Percentiles rank a stretch among this genome's conserved stretches.
These are phyloP conservation scores for Henckelia pumila DNA, from an alignment of 257 asterid genomes.

Conservation along the genomic window DNA sequence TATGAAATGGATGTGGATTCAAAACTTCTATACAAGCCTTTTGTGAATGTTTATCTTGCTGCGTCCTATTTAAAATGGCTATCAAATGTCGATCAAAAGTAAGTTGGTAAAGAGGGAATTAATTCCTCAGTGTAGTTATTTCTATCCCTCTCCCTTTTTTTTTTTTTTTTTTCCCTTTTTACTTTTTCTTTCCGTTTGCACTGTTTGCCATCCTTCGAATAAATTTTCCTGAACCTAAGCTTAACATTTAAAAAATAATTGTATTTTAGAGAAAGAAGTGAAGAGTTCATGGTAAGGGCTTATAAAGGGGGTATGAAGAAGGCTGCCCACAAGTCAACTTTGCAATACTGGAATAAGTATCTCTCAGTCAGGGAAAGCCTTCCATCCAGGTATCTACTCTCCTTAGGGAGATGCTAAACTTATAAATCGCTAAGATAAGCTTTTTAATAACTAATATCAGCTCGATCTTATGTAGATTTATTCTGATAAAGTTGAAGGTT, in stretches of 20 bases:
- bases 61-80: constrained; percentile 94
- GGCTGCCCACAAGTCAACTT: constrained; percentile 79
- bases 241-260: constrained; percentile 9
- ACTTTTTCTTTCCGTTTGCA: background rate
- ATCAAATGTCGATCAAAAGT: constrained; percentile 67
- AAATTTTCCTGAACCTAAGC: constrained; percentile 12
- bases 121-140: background rate
- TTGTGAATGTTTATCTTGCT: constrained; percentile 73
- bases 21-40: constrained; percentile 65
- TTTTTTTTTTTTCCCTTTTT: constrained; percentile 1
- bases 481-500: background rate
- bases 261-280: constrained; percentile 76
- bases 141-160: background rate
- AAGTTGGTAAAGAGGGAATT: constrained; percentile 30
- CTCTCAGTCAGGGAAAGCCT: constrained; percentile 80
- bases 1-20: constrained; percentile 47
- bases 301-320: constrained; percentile 84
- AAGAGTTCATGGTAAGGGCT: constrained; percentile 92
- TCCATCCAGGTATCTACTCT: constrained; percentile 65
- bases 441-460: background rate
- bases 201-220: background rate
- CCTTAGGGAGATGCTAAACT: constrained; percentile 16
- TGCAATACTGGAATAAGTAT: constrained; percentile 77
- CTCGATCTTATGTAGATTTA: constrained; percentile 4
- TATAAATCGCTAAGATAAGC: background rate